Evolutionary conservation across 805 yeast genomes (phyloP), one percentile per base, ranked within the genome.

Genomic region (Lachancea sp.): DNA sequence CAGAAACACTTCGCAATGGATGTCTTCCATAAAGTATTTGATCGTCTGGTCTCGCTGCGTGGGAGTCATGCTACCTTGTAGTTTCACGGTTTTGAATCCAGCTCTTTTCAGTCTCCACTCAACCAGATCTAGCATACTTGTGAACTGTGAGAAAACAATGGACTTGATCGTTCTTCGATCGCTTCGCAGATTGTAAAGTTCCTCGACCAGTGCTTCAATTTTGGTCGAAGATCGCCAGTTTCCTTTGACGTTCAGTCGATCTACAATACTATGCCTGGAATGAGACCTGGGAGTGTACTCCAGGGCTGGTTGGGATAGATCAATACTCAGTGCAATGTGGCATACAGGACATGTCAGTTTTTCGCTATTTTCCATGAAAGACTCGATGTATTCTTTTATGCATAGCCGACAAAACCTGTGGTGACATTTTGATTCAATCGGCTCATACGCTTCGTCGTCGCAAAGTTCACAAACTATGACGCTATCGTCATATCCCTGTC

Each of bases 371-470:
- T 75, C 76, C 53, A 65, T 52, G 57, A 72, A 86, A 42, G 93
- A 80, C 51, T 90, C 96, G 39, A 84, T 78, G 58, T 93, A 93
- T 64, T 95, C 99, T 47, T 76, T 79, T 46, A 93, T 79, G 62
- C 99, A 93, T 72, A 93, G 72, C 25, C 99, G 77, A 62, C 99
- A 93, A 60, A 93, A 93, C 50, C 77, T 78, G 61, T 93, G 99
- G 54, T 85, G 96, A 63, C 99, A 93, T 60, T 84, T 86, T 2
- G 96, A 84, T 63, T 85, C 90, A 38, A 93, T 89, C 0, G 99
- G 95, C 49, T 93, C 99, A 64, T 93, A 98, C 0, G 98, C 97
- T 65, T 90, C 97, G 59, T 93, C 99, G 54, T 90, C 98, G 66
- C 99, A 93, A 19, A 93, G 62, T 53, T 87, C 95, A 60, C 99